phyloP scores from a whole-genome alignment of 2,329 filamentous ascomycete species.

The Botryotinia convoluta region DNA sequence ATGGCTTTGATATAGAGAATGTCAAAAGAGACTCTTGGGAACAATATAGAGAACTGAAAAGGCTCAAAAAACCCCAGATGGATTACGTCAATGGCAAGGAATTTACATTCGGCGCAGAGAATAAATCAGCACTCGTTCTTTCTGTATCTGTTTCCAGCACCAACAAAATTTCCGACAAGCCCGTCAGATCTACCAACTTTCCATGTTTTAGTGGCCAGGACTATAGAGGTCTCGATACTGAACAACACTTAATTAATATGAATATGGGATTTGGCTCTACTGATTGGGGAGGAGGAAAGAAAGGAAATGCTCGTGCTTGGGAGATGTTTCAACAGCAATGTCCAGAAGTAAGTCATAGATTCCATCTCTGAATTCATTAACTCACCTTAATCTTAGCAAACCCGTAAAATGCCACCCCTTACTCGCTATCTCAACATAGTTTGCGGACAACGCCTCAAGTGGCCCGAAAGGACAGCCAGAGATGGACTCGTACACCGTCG shows the following conservation, averaged over 20 bases:
- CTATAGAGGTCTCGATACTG: conserved; percentile 3
- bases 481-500: not conserved
- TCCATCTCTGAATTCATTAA: not conserved
- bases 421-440: conserved; percentile 14
- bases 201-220: conserved; percentile 7
- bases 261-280: not conserved
- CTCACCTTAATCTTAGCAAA: not conserved
- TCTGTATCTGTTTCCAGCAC: not conserved
- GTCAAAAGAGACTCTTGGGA: conserved; percentile 4
- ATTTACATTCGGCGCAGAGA: not conserved
- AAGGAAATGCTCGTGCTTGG: not conserved
- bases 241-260: not conserved
- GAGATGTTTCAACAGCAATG: conserved; percentile 1
- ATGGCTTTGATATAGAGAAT: not conserved
- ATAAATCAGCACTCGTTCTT: not conserved
- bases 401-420: not conserved
- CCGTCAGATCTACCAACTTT: not conserved
- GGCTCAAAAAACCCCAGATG: not conserved
- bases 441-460: not conserved
- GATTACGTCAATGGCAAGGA: not conserved
- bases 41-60: not conserved
- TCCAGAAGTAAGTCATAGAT: not conserved
- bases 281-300: not conserved
- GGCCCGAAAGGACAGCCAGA: not conserved
- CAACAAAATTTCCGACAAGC: not conserved